phyloP scores from a whole-genome alignment of 1,139 yeast species.

The Suhomyces choctaworum region DNA sequence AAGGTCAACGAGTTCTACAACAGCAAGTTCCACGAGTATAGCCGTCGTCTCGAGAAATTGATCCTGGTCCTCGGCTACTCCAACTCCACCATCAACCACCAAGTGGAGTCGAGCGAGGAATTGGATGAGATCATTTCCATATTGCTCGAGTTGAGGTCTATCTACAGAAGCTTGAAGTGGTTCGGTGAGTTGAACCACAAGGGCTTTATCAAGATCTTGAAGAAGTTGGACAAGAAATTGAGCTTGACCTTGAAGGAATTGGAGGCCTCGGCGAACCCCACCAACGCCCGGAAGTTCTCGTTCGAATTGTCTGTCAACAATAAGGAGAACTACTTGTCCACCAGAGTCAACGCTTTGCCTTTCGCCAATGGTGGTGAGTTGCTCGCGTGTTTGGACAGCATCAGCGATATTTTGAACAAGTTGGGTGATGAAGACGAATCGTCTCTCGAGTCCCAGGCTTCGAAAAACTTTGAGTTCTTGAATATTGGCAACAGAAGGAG shows the following conservation, averaged over 20 bases:
- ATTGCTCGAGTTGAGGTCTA: slow-evolving; percentile 73
- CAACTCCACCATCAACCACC: slow-evolving; percentile 25
- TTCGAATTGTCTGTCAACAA: slow-evolving; percentile 54
- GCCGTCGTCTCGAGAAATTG: slow-evolving; percentile 61
- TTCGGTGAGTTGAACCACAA: slow-evolving; percentile 90
- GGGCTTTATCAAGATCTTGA: slow-evolving; percentile 85
- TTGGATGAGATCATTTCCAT: slow-evolving; percentile 76
- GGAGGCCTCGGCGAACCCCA: slow-evolving; percentile 20
- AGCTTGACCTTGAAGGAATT: slow-evolving; percentile 14
- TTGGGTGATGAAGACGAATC: slow-evolving; percentile 27
- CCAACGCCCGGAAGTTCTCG: slow-evolving; percentile 11
- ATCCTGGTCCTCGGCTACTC: slow-evolving; percentile 33
- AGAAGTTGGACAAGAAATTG: slow-evolving; percentile 85
- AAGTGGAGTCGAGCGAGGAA: slow-evolving; percentile 56
- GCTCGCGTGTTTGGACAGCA: slow-evolving; percentile 50
- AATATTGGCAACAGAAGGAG: slow-evolving; percentile 20
- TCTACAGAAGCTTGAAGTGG: slow-evolving; percentile 84
- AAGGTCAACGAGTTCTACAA: slow-evolving; percentile 78
- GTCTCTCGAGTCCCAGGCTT: slow-evolving; percentile 13
- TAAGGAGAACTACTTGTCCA: slow-evolving; percentile 63
- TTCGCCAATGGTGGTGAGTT: slow-evolving; percentile 73
- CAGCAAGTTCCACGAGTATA: slow-evolving; percentile 70
- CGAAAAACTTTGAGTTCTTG: slow-evolving; percentile 16
- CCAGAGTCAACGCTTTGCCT: slow-evolving; percentile 73
- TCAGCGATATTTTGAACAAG: slow-evolving; percentile 54